These are phyloP conservation scores for Yamadazyma membranifaciens DNA, from an alignment of 1,139 yeast genomes.

Conservation along the genomic window DNA sequence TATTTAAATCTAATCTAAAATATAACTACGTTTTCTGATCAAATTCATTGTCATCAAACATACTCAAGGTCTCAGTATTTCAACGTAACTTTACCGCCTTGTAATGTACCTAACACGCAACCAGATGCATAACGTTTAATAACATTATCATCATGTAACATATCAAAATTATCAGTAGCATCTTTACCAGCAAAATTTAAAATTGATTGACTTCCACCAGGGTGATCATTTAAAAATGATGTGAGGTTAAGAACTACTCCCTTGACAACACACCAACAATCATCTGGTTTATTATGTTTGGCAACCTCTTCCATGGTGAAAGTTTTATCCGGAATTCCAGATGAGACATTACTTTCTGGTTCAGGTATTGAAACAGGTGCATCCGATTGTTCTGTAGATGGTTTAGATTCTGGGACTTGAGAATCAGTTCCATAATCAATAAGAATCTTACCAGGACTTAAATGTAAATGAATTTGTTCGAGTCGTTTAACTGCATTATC, in stretches of 20 bases:
- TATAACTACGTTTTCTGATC: too few species aligned
- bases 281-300: conserved; percentile 59
- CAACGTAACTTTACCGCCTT: conserved; percentile 38
- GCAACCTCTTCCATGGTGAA: conserved; percentile 55
- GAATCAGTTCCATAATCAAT: conserved; percentile 23
- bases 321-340: conserved; percentile 39
- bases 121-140: conserved; percentile 47
- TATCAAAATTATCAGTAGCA: conserved; percentile 79
- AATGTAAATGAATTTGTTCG: conserved; percentile 44
- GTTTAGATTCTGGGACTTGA: conserved; percentile 5
- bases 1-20: too few species aligned
- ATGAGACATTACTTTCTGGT: too few species aligned
- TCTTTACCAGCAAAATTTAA: conserved; percentile 84
- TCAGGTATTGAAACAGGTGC: conserved; percentile 14
- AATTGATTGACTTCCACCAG: conserved; percentile 82
- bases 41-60: too few species aligned
- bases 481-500: conserved; percentile 28
- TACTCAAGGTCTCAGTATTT: background rate
- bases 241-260: conserved; percentile 85
- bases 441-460: conserved; percentile 39
- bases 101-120: conserved; percentile 49
- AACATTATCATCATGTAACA: conserved; percentile 56
- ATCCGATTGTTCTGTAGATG: background rate
- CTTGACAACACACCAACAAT: conserved; percentile 87
- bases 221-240: conserved; percentile 74